Percentiles rank a stretch among this genome's conserved stretches.
phyloP scores from a whole-genome alignment of 106 monocot species.

The Ottelia alismoides region DNA sequence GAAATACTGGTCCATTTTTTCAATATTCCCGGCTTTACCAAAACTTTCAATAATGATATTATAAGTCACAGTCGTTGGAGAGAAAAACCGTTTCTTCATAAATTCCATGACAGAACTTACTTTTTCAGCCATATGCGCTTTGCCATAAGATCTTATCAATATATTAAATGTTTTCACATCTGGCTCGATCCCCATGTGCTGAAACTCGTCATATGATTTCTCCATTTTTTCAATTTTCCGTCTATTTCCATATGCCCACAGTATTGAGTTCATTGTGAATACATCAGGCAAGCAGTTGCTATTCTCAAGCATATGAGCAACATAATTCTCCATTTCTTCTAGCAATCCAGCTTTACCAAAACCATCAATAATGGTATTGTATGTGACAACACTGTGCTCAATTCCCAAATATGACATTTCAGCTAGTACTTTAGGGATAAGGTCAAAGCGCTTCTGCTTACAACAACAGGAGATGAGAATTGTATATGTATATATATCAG shows the following conservation, averaged over 20 bases:
- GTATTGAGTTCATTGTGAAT: conserved; percentile 69
- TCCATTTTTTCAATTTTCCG: conserved; percentile 65
- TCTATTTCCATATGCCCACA: conserved; percentile 60
- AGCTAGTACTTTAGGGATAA: conserved; percentile 34
- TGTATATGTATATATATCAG: conserved; percentile 73
- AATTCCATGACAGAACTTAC: conserved; percentile 49
- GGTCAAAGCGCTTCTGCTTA: conserved; percentile 48
- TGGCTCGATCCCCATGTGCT: conserved; percentile 67
- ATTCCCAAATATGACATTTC: conserved; percentile 84
- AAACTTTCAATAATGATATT: conserved; percentile 77
- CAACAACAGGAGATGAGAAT: conserved; percentile 58
- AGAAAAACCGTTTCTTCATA: conserved; percentile 71
- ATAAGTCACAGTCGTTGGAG: conserved; percentile 56
- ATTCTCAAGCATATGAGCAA: conserved; percentile 62
- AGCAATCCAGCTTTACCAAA: conserved; percentile 78
- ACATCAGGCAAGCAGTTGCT: conserved; percentile 56
- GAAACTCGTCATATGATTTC: conserved; percentile 69
- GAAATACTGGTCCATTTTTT: conserved; percentile 80
- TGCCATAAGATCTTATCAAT: conserved; percentile 82
- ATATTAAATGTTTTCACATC: conserved; percentile 82
- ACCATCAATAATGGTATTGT: conserved; percentile 78
- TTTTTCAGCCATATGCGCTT: conserved; percentile 40
- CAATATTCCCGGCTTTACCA: conserved; percentile 55
- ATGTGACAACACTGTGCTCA: conserved; percentile 48
- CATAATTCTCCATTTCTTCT: conserved; percentile 57